A percentile compares a stretch with the other conserved stretches of the same genome.
phyloP scores from a whole-genome alignment of 176 grass and related monocot species.

The Puya raimondii region DNA sequence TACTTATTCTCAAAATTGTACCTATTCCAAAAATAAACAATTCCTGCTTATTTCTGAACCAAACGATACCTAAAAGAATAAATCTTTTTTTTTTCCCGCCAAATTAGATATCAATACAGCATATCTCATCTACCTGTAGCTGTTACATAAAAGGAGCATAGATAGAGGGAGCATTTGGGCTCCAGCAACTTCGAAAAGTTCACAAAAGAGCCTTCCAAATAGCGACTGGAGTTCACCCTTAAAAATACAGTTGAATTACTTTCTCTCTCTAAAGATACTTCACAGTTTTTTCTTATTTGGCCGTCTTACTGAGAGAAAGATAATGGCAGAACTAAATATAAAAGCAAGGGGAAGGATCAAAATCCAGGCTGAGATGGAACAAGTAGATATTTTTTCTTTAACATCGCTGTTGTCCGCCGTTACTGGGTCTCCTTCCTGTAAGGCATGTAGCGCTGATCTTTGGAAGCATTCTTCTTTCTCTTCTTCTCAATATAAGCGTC shows the following conservation, averaged over 20 bases:
- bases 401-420: slow-evolving; percentile 23
- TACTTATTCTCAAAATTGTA: too few species aligned
- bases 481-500: slow-evolving; percentile 78
- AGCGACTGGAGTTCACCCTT: neutral
- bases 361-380: neutral
- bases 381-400: neutral
- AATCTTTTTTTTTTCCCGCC: too few species aligned
- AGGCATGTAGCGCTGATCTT: slow-evolving; percentile 93
- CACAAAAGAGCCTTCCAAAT: neutral
- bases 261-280: neutral
- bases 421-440: slow-evolving; percentile 46
- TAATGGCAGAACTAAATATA: neutral
- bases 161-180: neutral
- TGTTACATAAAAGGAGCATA: neutral
- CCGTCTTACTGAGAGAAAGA: neutral
- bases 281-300: neutral
- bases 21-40: too few species aligned
- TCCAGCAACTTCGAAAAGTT: neutral
- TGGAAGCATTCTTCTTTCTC: slow-evolving; percentile 74
- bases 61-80: too few species aligned
- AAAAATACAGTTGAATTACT: neutral
- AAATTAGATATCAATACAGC: too few species aligned
- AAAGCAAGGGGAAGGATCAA: neutral
- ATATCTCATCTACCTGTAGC: neutral
- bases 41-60: too few species aligned